Base-by-base conservation (phyloP, 164 flowering plant genomes). In the Magnolia officinalis region DNA sequence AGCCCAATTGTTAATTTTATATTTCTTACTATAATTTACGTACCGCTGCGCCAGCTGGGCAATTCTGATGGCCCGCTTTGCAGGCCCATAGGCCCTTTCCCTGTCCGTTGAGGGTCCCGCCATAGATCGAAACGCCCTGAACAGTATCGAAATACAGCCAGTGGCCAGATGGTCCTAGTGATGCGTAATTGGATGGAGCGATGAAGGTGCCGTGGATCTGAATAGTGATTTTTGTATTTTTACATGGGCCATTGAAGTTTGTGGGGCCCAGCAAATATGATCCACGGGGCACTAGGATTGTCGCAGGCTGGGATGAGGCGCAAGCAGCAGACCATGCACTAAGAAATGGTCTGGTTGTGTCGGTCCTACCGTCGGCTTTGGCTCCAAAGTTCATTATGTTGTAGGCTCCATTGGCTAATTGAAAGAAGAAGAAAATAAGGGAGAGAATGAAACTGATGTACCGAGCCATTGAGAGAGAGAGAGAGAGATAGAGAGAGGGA, bases 281-380 rank as follows among this genome's bases (percentile, higher is more conserved):
- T 51, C 85, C 85, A 20, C 63, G 55, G 6, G 85, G 83, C 1
- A 83, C 82, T 24, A 74, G 75, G 18, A 83, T 67, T 26, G 74
- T 75, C 0, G 80, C 67, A 0, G 85, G 67, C 1, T n/a, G 49
- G 18, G 18, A 13, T 4, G 85, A 79, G 29, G 71, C 72, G 71
- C 85, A 83, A 55, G 83, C 83, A 0, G 77, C 61, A 1, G 55
- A 52, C 85, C 85, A 83, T 63, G 85, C 82, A 4, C 31, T 61
- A 8, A 78, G 77, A 67, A 83, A 76, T 1, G 85, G n/a, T 6
- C 5, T 55, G 14, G 79, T 80, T 4, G 80, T 70, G 49, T 81
- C 78, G 5, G 80, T 76, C 29, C 16, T 67, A 0, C 81, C 85
- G 58, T 80, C 85, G 2, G 78, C 29, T 50, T 23, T 78, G 10